These are phyloP conservation scores for Aschersonia sp. DNA, from an alignment of 2,329 filamentous ascomycete species.

Conservation along the genomic window DNA sequence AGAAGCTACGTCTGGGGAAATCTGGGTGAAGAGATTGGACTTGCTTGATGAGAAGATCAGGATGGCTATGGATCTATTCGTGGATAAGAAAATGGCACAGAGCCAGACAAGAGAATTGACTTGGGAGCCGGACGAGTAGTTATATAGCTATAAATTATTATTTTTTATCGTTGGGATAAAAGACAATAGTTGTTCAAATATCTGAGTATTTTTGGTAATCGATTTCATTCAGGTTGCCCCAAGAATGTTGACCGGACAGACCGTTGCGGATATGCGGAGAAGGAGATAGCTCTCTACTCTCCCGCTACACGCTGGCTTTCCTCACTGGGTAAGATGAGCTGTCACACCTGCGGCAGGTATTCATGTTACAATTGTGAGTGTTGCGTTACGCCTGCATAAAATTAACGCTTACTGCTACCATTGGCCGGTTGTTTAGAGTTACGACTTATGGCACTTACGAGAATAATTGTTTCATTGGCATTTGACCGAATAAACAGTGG, in stretches of 20 bases:
- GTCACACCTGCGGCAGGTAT: neutral
- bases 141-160: neutral
- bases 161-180: neutral
- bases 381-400: neutral
- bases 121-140: slow-evolving; percentile 1
- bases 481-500: neutral
- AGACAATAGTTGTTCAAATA: neutral
- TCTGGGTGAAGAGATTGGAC: slow-evolving; percentile 9
- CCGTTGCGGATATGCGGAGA: neutral
- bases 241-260: neutral
- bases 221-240: neutral
- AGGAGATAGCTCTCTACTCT: neutral
- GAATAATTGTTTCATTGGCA: neutral
- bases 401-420: neutral
- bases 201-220: neutral
- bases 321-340: neutral
- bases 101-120: neutral
- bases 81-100: slow-evolving; percentile 8
- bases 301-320: neutral
- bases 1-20: neutral
- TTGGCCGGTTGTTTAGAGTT: neutral
- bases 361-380: neutral
- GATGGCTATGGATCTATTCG: slow-evolving; percentile 11
- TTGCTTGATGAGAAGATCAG: slow-evolving; percentile 9
- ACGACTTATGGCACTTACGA: neutral